A percentile compares a stretch with the other conserved stretches of the same genome.
Conservation (phyloP, 2,329 filamentous ascomycete species). For the Clarireedia paspali region DNA sequence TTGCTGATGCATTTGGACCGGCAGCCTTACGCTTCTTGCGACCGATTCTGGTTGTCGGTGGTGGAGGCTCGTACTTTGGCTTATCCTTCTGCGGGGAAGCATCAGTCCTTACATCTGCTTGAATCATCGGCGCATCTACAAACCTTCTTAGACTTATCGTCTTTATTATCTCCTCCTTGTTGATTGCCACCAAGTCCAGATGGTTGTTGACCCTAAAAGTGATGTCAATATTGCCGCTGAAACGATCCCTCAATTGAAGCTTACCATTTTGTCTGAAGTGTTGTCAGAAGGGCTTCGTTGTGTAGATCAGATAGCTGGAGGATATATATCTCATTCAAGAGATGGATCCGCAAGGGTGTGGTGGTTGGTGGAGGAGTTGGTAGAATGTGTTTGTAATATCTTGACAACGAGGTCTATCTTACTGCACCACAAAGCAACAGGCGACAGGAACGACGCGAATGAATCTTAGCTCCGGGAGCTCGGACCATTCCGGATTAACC, state of each 20-base stretch:
- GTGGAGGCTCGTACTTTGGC: constrained; percentile 98
- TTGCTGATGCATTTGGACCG: constrained; percentile 88
- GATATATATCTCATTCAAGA: neutral
- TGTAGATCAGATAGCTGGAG: neutral
- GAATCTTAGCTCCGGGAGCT: constrained; percentile 1
- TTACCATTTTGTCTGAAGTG: constrained; percentile 26
- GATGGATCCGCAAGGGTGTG: constrained; percentile 14
- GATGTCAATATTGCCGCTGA: constrained; percentile 16
- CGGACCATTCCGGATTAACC: neutral
- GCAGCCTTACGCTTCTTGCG: constrained; percentile 97
- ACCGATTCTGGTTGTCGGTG: constrained; percentile 92
- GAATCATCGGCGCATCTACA: neutral
- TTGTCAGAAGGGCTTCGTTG: constrained; percentile 1
- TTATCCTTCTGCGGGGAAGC: constrained; percentile 77
- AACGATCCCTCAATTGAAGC: constrained; percentile 10
- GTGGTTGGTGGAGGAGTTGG: constrained; percentile 14
- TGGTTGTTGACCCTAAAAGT: constrained; percentile 36
- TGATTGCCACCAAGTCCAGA: constrained; percentile 36
- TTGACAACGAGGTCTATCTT: constrained; percentile 17
- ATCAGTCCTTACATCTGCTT: constrained; percentile 14
- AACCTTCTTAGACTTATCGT: constrained; percentile 94
- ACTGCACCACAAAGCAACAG: constrained; percentile 11
- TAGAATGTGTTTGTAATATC: constrained; percentile 15
- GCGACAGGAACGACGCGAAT: constrained; percentile 10
- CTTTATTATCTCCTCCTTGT: constrained; percentile 64